Base-by-base conservation (phyloP, 192 early-diverging fungal species). In the Coemansia sp. region DNA sequence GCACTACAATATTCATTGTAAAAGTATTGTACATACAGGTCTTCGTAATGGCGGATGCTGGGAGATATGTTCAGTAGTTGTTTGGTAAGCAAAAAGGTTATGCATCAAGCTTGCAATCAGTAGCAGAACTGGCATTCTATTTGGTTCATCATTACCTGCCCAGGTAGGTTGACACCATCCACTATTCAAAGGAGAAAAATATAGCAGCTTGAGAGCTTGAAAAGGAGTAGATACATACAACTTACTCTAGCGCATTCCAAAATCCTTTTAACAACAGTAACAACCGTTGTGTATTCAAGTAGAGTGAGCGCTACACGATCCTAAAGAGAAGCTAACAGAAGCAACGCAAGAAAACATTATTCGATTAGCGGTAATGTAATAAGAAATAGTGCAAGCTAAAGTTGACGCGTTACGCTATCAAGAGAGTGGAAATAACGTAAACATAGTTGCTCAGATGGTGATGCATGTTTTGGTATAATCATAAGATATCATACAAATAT, bases 91-190 rank as follows among this genome's bases (percentile, higher is more conserved):
- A 65, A 45, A 56, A 31, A 53, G 55, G 64, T 78, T 79, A 61
- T 79, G 48, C 77, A 65, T 79, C 77, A 79, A 69, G 77, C 71
- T 79, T 79, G 77, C 77, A 79, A 51, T 79, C 77, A 71, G 77
- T 79, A 46, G 77, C 77, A 79, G 77, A 79, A 79, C 77, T 79
- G 77, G 70, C 77, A 71, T 65, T 60, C 30, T 64, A 40, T 23
- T 69, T 63, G 9, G 31, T 21, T 66, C 71, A 79, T 79, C 76
- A 73, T 79, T 37, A 34, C 25, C 58, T 25, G 39, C 25, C 48
- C 48, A 26, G 48, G 25, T 10, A 49, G n/a, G n/a, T 10, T 26
- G 6, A 8, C 21, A 1, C 48, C 48, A 51, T 45, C 21, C 21
- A 51, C 9, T 51, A 26, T 13, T 16, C 8, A 51, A 51, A 4